Conservation (phyloP, 805 yeast species). For the Wickerhamomyces queroliae region DNA sequence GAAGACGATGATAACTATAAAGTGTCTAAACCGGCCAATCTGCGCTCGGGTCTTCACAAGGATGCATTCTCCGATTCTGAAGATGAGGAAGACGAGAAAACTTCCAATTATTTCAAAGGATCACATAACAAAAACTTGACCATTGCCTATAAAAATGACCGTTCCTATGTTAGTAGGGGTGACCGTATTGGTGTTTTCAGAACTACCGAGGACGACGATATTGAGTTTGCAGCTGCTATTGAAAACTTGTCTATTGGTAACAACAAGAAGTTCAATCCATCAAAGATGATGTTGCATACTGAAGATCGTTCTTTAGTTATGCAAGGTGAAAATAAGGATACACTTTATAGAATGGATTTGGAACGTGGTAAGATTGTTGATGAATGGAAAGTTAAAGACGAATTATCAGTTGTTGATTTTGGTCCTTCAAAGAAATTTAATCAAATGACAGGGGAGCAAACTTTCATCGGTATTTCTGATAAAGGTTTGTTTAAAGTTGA, state of each 20-base stretch:
- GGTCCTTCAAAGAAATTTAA: constrained; percentile 72
- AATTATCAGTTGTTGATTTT: constrained; percentile 45
- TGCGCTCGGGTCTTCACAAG: constrained; percentile 18
- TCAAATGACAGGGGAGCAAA: constrained; percentile 67
- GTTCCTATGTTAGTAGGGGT: constrained; percentile 78
- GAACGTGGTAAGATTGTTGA: constrained; percentile 80
- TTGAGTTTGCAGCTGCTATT: constrained; percentile 66
- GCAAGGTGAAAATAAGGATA: constrained; percentile 44
- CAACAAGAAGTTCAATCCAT: constrained; percentile 41
- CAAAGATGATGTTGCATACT: constrained; percentile 68
- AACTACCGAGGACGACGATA: constrained; percentile 40
- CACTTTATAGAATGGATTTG: constrained; percentile 70
- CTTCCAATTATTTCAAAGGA: constrained; percentile 18
- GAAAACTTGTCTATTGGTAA: constrained; percentile 51
- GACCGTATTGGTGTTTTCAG: constrained; percentile 76
- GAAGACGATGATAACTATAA: constrained; percentile 34
- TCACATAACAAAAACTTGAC: constrained; percentile 60
- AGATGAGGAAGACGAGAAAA: constrained; percentile 30
- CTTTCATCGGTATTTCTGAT: constrained; percentile 63
- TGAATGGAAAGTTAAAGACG: constrained; percentile 63
- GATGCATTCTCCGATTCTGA: constrained; percentile 27
- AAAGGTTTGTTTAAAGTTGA: constrained; percentile 71
- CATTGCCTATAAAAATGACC: constrained; percentile 62
- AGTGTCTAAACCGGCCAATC: constrained; percentile 11
- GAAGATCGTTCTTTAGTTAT: constrained; percentile 66